These are phyloP conservation scores for Lotmaria passim DNA, from an alignment of 208 protist genomes.

Conservation along the genomic window DNA sequence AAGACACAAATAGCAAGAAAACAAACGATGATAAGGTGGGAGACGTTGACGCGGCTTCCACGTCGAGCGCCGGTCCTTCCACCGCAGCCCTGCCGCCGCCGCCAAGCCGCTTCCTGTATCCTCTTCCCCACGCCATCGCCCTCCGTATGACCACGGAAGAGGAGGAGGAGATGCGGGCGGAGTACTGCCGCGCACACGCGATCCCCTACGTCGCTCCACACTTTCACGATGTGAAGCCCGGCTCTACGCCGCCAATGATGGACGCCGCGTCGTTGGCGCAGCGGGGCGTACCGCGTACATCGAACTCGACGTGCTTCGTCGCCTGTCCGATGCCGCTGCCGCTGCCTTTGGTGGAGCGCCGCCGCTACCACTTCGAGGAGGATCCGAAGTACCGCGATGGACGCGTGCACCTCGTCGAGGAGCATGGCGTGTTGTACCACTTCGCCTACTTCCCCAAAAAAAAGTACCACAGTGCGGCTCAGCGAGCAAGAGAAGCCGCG, in stretches of 20 bases:
- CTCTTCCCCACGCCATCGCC: slow-evolving; percentile 40
- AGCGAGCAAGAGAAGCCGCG: neutral
- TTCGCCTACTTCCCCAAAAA: slow-evolving; percentile 46
- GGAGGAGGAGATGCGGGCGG: slow-evolving; percentile 40
- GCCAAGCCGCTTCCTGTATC: slow-evolving; percentile 30
- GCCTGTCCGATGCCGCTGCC: slow-evolving; percentile 14
- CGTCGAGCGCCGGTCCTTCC: neutral
- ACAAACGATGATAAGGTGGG: neutral
- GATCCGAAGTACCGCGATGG: slow-evolving; percentile 50
- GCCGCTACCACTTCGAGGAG: slow-evolving; percentile 45
- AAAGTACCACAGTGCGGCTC: neutral
- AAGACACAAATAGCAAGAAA: neutral
- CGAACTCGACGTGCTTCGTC: slow-evolving; percentile 13
- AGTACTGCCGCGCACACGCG: slow-evolving; percentile 28
- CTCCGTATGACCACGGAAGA: slow-evolving; percentile 40
- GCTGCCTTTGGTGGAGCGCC: slow-evolving; percentile 32
- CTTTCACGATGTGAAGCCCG: slow-evolving; percentile 26
- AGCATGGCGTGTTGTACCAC: slow-evolving; percentile 65
- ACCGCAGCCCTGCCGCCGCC: slow-evolving; percentile 7
- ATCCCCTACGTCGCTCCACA: slow-evolving; percentile 32
- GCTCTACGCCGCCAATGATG: neutral
- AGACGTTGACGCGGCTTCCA: no score
- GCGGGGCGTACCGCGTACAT: slow-evolving; percentile 11
- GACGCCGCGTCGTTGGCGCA: neutral
- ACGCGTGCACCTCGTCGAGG: slow-evolving; percentile 66